phyloP scores from a whole-genome alignment of 2,329 filamentous ascomycete genomes.

The Tolypocladium amazonense region DNA sequence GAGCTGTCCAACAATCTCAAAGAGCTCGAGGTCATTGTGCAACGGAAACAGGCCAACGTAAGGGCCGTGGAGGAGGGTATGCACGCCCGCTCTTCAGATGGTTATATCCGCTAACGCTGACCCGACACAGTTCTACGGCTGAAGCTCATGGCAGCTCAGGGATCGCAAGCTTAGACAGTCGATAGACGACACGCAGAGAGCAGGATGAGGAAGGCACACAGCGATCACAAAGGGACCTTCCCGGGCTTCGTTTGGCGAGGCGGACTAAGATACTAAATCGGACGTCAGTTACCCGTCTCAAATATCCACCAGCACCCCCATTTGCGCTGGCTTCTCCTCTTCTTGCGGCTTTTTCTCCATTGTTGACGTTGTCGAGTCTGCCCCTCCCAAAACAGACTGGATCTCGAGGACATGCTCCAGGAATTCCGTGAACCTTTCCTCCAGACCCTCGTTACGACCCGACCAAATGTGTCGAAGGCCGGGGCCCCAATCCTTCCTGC shows the following conservation, averaged over 20 bases:
- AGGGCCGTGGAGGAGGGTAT: constrained; percentile 80
- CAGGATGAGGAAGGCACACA: background rate
- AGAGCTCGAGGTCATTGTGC: constrained; percentile 46
- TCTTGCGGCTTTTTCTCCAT: background rate
- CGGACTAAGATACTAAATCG: background rate
- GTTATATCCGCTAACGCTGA: constrained; percentile 13
- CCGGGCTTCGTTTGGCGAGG: background rate
- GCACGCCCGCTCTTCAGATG: constrained; percentile 4
- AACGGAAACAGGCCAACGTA: constrained; percentile 72
- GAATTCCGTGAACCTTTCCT: constrained; percentile 18
- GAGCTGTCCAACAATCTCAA: constrained; percentile 43
- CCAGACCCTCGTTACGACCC: constrained; percentile 13
- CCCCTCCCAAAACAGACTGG: constrained; percentile 15
- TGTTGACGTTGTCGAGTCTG: background rate
- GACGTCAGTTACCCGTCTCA: background rate
- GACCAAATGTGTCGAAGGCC: constrained; percentile 20
- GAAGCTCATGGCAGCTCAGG: constrained; percentile 30
- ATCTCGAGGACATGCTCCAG: constrained; percentile 18
- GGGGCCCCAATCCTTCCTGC: constrained; percentile 19
- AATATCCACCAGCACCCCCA: background rate
- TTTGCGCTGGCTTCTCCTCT: background rate
- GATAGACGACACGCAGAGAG: background rate
- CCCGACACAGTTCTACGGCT: constrained; percentile 26
- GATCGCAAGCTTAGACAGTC: constrained; percentile 11
- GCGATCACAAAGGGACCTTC: background rate